These are phyloP conservation scores for Perilla frutescens DNA, from an alignment of 257 asterid species.

Conservation along the genomic window DNA sequence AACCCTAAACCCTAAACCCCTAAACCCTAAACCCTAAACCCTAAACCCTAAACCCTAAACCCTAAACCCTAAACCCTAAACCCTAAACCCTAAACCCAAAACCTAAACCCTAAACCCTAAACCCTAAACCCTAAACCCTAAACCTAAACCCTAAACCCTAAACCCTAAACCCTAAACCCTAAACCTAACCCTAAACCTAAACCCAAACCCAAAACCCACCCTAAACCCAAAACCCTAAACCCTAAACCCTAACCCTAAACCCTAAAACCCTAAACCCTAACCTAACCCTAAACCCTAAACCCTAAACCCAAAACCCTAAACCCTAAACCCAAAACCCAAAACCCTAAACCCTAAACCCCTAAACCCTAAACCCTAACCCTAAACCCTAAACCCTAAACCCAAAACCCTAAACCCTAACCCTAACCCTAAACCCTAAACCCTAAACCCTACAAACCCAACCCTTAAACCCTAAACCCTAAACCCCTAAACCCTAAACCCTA, in stretches of 20 bases:
- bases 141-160: conserved; percentile 20
- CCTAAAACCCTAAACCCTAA: conserved; percentile 19
- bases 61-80: conserved; percentile 41
- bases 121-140: conserved; percentile 22
- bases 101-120: conserved; percentile 30
- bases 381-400: not conserved
- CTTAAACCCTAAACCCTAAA: not conserved
- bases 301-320: not conserved
- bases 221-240: conserved; percentile 29
- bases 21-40: conserved; percentile 43
- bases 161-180: conserved; percentile 34
- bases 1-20: conserved; percentile 14
- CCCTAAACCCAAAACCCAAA: not conserved
- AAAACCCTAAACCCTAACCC: not conserved
- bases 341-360: not conserved
- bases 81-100: conserved; percentile 13
- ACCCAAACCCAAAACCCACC: conserved; percentile 28
- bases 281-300: not conserved
- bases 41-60: conserved; percentile 42
- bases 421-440: not conserved
- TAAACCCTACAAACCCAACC: not conserved
- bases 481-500: not conserved
- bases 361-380: not conserved
- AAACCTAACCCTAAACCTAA: conserved; percentile 30
- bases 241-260: conserved; percentile 29